Base-by-base conservation (phyloP, 441 rosid species). In the Eutrema salsugineum region DNA sequence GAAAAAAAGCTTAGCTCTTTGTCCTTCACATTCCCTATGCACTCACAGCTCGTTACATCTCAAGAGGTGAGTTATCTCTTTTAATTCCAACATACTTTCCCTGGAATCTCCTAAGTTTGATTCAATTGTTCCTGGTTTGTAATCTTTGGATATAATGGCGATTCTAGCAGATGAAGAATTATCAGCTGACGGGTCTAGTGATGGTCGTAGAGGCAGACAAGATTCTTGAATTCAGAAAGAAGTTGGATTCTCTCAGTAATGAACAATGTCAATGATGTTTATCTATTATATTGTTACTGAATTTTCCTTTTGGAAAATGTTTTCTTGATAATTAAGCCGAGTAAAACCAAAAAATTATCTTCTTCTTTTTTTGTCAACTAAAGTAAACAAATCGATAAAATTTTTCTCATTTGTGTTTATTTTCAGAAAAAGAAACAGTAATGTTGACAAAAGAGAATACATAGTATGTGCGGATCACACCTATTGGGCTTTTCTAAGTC, bases 151-250 rank as follows among this genome's bases (percentile, higher is more conserved):
- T 64, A 19, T 32, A 3, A 47, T 44, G 42, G 15, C 5, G 8
- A 12, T 53, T 53, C 30, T 38, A 2, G 60, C 35, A 66, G 49
- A 14, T 66, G 49, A 38, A 51, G 50, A 40, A 50, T 10, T 51
- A 49, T 65, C 36, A 36, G 48, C 15, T 66, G 27, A 50, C 11
- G 27, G 70, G 70, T 66, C 39, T 51, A 36, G 88, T 85, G 73
- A 81, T 91, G 91, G 86, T 77, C 11, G 78, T 91, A 33, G 70
- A 83, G 68, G 87, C 91, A 43, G 77, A 82, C 47, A 75, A 77
- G 69, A 48, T 83, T 35, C 60, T 80, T 11, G 64, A 77, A 17
- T 86, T 91, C 71, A 80, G 76, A 17, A 49, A 78, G 79, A 79
- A 80, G 79, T 53, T 91, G 78, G 84, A 70, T 55, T 79, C 88